Evolutionary conservation across 768 basidiomycete genomes (phyloP), one percentile per base, ranked within the genome.

Genomic region (Rhizopogon roseolus): DNA sequence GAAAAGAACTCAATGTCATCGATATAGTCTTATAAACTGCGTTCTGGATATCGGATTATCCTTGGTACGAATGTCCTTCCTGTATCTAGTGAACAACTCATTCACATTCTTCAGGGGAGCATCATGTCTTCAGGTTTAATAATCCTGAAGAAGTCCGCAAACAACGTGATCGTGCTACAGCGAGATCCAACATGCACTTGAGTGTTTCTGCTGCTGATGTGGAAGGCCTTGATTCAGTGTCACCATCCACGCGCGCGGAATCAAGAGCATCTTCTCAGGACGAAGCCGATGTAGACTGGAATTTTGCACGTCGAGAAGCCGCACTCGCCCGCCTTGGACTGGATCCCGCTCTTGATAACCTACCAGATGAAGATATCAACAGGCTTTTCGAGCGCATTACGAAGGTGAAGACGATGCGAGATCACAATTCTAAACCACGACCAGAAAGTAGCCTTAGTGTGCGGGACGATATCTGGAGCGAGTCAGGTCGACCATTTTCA

Each of bases 61-160:
- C 81, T 99, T 49, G 96, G 90, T 91, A 62, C 54, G 81, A 50
- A 6, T 51, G 11, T 16, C 22, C 25, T 29, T 29, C 45, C 42
- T 58, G 32, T 50, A 38, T 25, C 28, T 42, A 29, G 7, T 48
- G 39, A 6, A 36, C 41, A 36, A 27, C 49, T 54, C 52, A 54
- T 54, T 48, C 50, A 54, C 17, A 52, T 53, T 19, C 41, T 52
- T 44, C 56, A 92, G 91, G 96, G 51, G 95, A 98, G 61, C 86
- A 93, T 59, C 97, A 99, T 73, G 94, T 98, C 53, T 99, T 99
- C 71, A 84, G 97, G 16, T 98, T 97, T 72, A 98, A 91, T 64
- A 90, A 96, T 63, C 93, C 93, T 0, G 92, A 94, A 68, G 92
- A 93, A 70, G 93, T 95, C 57, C 90, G 93, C 58, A 93, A 91